phyloP scores from a whole-genome alignment of 2,329 filamentous ascomycete genomes.

The Ophiostoma perfectum region DNA sequence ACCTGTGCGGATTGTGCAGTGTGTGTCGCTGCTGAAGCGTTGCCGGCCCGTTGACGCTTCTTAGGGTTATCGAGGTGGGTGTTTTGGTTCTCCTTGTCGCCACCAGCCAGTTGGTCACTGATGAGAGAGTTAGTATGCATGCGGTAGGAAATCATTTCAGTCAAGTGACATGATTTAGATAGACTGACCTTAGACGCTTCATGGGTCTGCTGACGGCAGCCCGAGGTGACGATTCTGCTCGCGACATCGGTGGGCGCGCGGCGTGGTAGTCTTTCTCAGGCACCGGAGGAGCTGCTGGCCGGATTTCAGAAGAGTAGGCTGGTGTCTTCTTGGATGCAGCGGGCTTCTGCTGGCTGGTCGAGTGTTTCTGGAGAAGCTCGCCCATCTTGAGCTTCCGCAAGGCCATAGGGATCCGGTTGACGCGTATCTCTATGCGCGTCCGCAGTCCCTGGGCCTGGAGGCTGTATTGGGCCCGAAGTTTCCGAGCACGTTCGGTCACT shows the following conservation, averaged over 20 bases:
- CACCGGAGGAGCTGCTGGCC: constrained; percentile 40
- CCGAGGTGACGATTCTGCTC: constrained; percentile 15
- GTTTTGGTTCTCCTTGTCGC: constrained; percentile 72
- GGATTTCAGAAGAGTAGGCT: constrained; percentile 22
- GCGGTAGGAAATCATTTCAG: constrained; percentile 24
- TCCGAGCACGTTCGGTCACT: constrained; percentile 85
- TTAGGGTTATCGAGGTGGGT: constrained; percentile 60
- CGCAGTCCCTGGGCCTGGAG: constrained; percentile 80
- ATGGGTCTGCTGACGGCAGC: constrained; percentile 31
- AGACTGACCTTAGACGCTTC: constrained; percentile 49
- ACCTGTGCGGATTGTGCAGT: constrained; percentile 48
- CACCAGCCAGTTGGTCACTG: constrained; percentile 59
- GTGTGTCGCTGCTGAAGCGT: constrained; percentile 33
- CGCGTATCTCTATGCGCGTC: constrained; percentile 82
- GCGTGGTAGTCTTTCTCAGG: constrained; percentile 43
- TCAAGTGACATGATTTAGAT: too few species aligned
- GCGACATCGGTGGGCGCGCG: constrained; percentile 13
- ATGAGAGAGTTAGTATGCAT: constrained; percentile 29
- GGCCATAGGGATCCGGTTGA: constrained; percentile 81
- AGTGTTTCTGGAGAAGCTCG: constrained; percentile 59
- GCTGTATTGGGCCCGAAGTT: constrained; percentile 81
- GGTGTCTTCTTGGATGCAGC: constrained; percentile 28
- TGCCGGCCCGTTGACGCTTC: constrained; percentile 53
- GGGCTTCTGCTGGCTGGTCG: constrained; percentile 40
- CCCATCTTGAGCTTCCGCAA: constrained; percentile 76